Evolutionary conservation across 495 filamentous ascomycete species (phyloP), one percentile per base, ranked within the genome.

Genomic region (Aspergillus diversus): DNA sequence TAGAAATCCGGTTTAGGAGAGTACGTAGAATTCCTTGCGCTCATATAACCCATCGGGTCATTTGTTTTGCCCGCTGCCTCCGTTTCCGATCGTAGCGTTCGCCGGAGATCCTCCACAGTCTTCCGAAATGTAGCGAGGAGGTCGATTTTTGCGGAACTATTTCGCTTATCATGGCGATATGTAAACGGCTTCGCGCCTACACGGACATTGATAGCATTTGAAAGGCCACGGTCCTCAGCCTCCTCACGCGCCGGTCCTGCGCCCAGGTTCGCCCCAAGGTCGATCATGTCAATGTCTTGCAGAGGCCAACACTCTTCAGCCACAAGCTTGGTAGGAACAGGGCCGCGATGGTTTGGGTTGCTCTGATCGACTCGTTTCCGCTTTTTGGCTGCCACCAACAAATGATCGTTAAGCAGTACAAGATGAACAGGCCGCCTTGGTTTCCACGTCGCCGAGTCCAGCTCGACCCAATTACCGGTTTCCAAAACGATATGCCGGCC

Each of bases 381-480:
- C 80, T 96, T 97, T 63, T 90, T 87, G 9, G 90, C 90, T 0
- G 96, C 95, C 43, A 99, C 81, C 21, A 99, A 80, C 7, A 99
- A 77, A 70, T 99, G 93, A 69, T 99, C 95, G 70, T 99, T 99
- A 5, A 99, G 83, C 55, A 99, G 77, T 47, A 97, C 90, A 35
- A 98, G 85, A 69, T 95, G 91, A 68, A 97, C 91, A 15, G 92
- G 84, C 16, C 93, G 82, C 55, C 90, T 79, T 0, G 93, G 86
- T 75, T 96, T 97, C 89, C 95, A 98, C 0, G 95, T 99, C 15
- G 95, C 95, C 51, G 93, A 93, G 74, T 99, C 96, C 56, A 99
- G 80, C 79, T 99, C 93, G 42, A 97, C 89, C 95, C 95, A 99
- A 55, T 89, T 83, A 4, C 89, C 87, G 31, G 92, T 94, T 73